Evolutionary conservation across 2,329 filamentous ascomycete species (phyloP).

Genomic region (Botryotinia calthae): DNA sequence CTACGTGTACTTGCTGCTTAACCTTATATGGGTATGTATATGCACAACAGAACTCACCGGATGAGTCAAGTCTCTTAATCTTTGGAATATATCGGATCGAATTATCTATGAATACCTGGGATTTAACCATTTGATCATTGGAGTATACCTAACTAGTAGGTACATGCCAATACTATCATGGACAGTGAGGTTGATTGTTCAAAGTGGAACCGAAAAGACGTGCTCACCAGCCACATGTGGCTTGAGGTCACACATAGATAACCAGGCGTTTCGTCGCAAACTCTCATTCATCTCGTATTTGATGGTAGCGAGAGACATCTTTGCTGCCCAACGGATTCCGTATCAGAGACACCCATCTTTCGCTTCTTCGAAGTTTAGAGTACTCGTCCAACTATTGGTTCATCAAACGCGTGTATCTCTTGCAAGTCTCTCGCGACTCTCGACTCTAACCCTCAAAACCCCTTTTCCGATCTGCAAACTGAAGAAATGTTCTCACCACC

Average conservation of each 20-base stretch:
- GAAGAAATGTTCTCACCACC: neutral
- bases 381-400: neutral
- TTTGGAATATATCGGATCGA: neutral
- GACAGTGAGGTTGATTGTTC: neutral
- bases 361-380: neutral
- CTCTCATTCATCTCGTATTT: neutral
- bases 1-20: neutral
- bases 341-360: neutral
- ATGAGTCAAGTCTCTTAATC: neutral
- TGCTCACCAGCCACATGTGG: constrained; percentile 14
- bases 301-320: neutral
- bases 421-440: neutral
- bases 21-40: neutral
- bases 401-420: neutral
- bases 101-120: neutral
- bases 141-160: neutral
- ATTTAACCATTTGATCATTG: neutral
- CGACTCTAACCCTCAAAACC: neutral
- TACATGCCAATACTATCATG: neutral
- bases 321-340: neutral
- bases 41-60: neutral
- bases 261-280: neutral
- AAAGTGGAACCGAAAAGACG: constrained; percentile 3
- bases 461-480: neutral
- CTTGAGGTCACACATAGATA: neutral